Evolutionary conservation across 1,284 basidiomycete species (phyloP).

Genomic region (Cryptococcus sp.): DNA sequence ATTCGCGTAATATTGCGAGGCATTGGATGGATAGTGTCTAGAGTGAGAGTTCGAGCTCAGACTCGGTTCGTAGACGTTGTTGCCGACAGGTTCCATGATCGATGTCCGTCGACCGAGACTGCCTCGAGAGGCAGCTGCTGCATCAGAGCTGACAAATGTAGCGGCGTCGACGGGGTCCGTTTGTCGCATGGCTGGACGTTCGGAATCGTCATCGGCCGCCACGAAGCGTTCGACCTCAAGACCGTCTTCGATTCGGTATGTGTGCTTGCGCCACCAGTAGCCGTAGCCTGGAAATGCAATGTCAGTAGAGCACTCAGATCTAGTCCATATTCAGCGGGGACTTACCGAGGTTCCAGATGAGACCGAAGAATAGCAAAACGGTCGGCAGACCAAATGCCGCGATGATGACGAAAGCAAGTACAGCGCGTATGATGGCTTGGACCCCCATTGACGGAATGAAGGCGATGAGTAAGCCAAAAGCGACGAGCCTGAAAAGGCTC

Average conservation of each 20-base stretch:
- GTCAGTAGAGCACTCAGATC: not conserved
- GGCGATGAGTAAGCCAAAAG: constrained; percentile 50
- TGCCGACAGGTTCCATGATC: constrained; percentile 37
- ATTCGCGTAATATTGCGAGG: constrained; percentile 3
- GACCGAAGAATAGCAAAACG: constrained; percentile 70
- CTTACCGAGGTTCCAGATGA: constrained; percentile 79
- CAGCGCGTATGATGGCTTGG: constrained; percentile 43
- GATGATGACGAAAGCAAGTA: constrained; percentile 52
- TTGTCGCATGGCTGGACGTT: constrained; percentile 31
- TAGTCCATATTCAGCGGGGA: constrained; percentile 9
- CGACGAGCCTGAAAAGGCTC: constrained; percentile 43
- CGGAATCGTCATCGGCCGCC: constrained; percentile 34
- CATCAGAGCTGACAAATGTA: constrained; percentile 12
- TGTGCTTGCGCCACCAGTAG: constrained; percentile 45
- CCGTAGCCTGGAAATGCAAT: constrained; percentile 36
- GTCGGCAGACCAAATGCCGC: constrained; percentile 50
- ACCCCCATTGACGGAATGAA: constrained; percentile 48
- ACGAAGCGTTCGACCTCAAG: constrained; percentile 43
- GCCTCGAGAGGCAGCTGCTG: constrained; percentile 1
- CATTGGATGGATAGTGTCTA: constrained; percentile 10
- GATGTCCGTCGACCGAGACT: constrained; percentile 22
- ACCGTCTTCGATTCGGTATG: constrained; percentile 49
- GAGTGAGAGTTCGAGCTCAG: constrained; percentile 7
- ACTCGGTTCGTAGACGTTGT: constrained; percentile 22
- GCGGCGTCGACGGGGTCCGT: constrained; percentile 12